Percentiles rank a stretch among this genome's conserved stretches.
Conservation (phyloP, 2,329 filamentous ascomycete genomes). For the Zymoseptoria tritici region DNA sequence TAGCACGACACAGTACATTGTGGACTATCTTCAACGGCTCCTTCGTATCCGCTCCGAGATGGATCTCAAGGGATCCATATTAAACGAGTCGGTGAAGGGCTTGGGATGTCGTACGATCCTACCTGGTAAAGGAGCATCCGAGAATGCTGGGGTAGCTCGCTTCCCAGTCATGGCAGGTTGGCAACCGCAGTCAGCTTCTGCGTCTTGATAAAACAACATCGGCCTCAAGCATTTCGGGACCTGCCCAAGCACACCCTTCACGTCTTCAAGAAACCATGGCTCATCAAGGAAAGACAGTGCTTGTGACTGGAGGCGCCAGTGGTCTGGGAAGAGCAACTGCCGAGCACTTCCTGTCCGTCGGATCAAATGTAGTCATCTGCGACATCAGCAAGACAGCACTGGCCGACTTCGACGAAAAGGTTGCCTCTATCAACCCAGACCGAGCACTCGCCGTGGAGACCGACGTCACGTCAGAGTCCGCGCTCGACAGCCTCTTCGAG, state of each 20-base stretch:
- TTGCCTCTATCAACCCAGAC: conserved; percentile 16
- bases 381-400: conserved; percentile 30
- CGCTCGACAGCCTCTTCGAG: conserved; percentile 33
- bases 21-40: too few species aligned
- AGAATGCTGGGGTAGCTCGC: too few species aligned
- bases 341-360: conserved; percentile 26
- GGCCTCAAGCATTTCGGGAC: background rate
- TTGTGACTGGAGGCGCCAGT: conserved; percentile 28
- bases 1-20: too few species aligned
- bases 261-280: background rate
- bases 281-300: conserved; percentile 24
- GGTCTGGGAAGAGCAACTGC: conserved; percentile 30
- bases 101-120: background rate
- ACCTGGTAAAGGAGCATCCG: background rate
- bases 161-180: background rate
- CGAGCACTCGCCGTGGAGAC: conserved; percentile 28
- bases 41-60: background rate
- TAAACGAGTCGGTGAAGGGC: background rate
- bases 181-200: background rate
- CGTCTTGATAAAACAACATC: too few species aligned
- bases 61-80: background rate
- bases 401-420: conserved; percentile 24
- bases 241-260: background rate
- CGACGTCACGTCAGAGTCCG: conserved; percentile 33
- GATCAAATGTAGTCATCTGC: conserved; percentile 31